A percentile compares a stretch with the other conserved stretches of the same genome.
phyloP scores from a whole-genome alignment of 2,329 filamentous ascomycete species.

The Bipolaris zeicola region DNA sequence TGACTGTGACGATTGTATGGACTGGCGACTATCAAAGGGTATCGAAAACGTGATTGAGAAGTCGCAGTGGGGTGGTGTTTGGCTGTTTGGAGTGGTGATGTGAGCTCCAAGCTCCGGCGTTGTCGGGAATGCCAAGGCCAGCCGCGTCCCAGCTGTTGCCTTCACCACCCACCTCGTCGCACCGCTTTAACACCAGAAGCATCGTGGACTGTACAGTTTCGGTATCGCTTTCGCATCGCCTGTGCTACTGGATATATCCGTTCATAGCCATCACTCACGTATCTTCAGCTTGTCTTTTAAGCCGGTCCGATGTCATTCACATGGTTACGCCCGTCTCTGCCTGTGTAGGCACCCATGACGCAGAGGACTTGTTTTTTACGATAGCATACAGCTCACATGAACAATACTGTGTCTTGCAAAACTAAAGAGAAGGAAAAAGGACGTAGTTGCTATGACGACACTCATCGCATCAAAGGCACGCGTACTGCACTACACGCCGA shows the following conservation, averaged over 20 bases:
- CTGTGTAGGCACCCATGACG: neutral
- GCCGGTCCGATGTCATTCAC: neutral
- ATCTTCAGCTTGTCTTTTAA: neutral
- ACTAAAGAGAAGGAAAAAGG: neutral
- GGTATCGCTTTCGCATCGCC: neutral
- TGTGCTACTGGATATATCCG: neutral
- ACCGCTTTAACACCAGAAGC: neutral
- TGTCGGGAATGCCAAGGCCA: constrained; percentile 20
- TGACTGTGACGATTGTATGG: constrained; percentile 48
- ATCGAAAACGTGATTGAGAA: constrained; percentile 11
- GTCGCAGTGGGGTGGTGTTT: constrained; percentile 17
- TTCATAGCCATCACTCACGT: neutral
- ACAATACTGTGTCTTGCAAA: neutral
- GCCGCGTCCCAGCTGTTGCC: constrained; percentile 19
- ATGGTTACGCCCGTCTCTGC: neutral
- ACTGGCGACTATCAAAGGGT: constrained; percentile 8
- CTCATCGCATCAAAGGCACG: neutral
- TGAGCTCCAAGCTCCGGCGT: constrained; percentile 20
- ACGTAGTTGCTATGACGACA: neutral
- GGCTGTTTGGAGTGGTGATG: constrained; percentile 27
- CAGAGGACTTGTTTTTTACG: neutral
- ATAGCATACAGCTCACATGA: neutral
- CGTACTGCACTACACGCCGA: neutral
- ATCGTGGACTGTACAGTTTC: neutral
- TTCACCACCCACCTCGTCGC: constrained; percentile 1